These are phyloP conservation scores for Saturnispora bothae DNA, from an alignment of 805 yeast genomes.

Conservation along the genomic window DNA sequence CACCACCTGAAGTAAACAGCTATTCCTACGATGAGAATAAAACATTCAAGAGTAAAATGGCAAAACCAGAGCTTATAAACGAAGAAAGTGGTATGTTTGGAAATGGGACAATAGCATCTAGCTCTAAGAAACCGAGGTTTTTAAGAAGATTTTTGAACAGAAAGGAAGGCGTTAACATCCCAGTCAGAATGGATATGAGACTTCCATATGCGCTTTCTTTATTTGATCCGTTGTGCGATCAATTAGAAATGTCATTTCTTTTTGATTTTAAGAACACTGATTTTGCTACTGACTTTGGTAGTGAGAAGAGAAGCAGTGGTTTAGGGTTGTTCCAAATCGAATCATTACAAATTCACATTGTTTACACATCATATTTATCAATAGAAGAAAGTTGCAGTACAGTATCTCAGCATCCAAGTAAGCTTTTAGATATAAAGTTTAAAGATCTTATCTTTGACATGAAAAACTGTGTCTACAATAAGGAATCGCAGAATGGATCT, in stretches of 20 bases:
- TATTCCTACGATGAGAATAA: not conserved
- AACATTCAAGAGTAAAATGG: not conserved
- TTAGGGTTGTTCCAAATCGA: constrained; percentile 4
- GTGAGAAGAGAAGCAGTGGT: not conserved
- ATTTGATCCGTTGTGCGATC: constrained; percentile 1
- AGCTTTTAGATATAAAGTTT: not conserved
- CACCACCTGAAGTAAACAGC: not conserved
- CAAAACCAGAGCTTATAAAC: not conserved
- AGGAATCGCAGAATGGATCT: not conserved
- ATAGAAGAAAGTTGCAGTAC: not conserved
- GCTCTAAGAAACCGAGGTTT: constrained; percentile 1
- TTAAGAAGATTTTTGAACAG: constrained; percentile 1
- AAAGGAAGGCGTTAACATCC: constrained; percentile 1
- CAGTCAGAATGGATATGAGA: not conserved
- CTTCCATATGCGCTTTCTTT: not conserved
- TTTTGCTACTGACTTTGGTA: not conserved
- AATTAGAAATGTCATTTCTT: not conserved
- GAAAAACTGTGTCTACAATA: not conserved
- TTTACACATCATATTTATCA: not conserved
- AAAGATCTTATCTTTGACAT: not conserved
- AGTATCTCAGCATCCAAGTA: not conserved
- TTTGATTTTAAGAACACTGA: not conserved
- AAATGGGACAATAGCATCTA: not conserved
- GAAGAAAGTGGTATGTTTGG: not conserved
- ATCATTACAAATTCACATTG: not conserved